Percentiles rank a stretch among this genome's conserved stretches.
Evolutionary conservation across 83 land plant species (phyloP).

Genomic region (Thuja plicata): DNA sequence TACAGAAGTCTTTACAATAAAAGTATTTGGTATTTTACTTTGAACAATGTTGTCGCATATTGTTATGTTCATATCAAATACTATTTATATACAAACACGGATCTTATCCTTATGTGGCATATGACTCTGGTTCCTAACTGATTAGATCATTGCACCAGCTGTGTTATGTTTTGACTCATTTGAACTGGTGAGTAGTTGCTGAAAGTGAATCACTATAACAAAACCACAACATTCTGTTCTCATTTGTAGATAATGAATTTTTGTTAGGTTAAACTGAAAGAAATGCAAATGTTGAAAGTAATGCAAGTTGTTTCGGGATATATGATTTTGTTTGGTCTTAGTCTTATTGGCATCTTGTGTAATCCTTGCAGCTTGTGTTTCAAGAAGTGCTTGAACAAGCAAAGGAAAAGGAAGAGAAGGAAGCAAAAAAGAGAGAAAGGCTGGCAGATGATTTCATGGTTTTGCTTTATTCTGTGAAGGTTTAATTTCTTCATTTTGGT

Average conservation of each 20-base stretch:
- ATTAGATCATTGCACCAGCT: background rate
- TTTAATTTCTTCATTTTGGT: constrained; percentile 3
- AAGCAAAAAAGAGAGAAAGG: constrained; percentile 89
- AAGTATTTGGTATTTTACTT: background rate
- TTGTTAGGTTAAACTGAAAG: background rate
- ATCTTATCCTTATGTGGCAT: background rate
- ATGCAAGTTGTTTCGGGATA: background rate
- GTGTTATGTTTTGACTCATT: background rate
- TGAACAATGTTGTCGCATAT: background rate
- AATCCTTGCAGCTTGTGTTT: constrained; percentile 77
- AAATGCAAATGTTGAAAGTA: background rate
- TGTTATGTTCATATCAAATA: background rate
- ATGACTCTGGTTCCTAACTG: background rate
- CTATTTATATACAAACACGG: background rate
- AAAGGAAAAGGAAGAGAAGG: constrained; percentile 95
- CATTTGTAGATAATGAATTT: background rate
- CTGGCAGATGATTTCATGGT: constrained; percentile 77
- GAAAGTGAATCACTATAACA: background rate
- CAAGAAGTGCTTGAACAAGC: constrained; percentile 78
- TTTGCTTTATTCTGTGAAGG: constrained; percentile 67
- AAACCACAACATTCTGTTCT: background rate
- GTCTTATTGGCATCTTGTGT: background rate
- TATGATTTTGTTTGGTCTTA: background rate
- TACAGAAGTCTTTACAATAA: background rate
- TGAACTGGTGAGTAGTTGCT: background rate